Base-by-base conservation (phyloP, 2,329 filamentous ascomycete genomes). In the Trichoderma aggressivum region DNA sequence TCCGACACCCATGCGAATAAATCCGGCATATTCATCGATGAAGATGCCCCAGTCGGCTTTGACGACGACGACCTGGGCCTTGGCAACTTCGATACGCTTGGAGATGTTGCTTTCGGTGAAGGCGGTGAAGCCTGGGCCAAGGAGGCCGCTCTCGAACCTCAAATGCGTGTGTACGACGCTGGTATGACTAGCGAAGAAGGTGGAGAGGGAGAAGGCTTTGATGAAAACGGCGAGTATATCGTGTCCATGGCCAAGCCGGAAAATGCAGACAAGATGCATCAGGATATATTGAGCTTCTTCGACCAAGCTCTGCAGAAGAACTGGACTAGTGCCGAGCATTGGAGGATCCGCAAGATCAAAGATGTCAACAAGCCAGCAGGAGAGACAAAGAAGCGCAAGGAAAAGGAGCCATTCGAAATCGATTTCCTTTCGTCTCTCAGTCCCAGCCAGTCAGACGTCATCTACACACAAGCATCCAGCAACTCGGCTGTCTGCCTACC, bases 311-410 rank as follows among this genome's bases (percentile, higher is more conserved):
- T 98, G 56, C 93, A 96, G 79, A 98, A 97, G 86, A 98, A 98
- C 78, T 99, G 96, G 95, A 91, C 92, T 7, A 97, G 94, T 62
- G 95, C 96, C n/a, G 96, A 98, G 80, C 96, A 99, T 81, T 99
- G 96, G 96, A 91, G 95, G 75, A 98, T 99, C 78, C 89, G 93
- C 73, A 94, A 94, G 78, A 96, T 99, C 81, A 98, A 98, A 78
- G 89, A 91, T 74, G 83, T 86, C 77, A 87, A 85, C 76, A 94
- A 94, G 80, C 86, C 89, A 8, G 84, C 87, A 10, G 85, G 88
- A 16, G 81, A 83, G 65, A 87, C 80, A 77, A 90, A 88, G 74
- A 89, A 90, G 76, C 89, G 94, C 74, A 98, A 98, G 81, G 96
- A 98, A 80, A 99, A 98, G 81, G 95, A 98, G 78, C 92, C 93